Base-by-base conservation (phyloP, 2,329 filamentous ascomycete genomes). In the Botrytis cinerea region DNA sequence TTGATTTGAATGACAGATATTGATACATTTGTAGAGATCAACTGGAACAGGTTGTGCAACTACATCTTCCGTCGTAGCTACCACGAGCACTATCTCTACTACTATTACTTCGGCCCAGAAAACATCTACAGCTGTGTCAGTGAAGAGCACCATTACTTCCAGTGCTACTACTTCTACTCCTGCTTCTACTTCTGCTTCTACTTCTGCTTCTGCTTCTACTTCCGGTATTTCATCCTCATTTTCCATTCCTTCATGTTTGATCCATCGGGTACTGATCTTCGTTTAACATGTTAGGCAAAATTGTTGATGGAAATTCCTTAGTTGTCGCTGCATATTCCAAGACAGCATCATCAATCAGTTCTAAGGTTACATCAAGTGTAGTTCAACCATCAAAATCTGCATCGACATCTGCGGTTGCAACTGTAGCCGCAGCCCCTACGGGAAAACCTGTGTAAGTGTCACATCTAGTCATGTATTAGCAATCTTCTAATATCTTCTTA, bases 371-470 rank as follows among this genome's bases (percentile, higher is more conserved):
- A 66, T 68, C 45, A 48, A 68, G 22, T 38, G 45, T 12, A 38
- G 48, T n/a, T 68, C 38, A 48, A 59, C 38, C 48, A 18, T 51
- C 71, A 54, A 54, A 64, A 25, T 67, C 60, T 38, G 32, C 60
- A 28, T 54, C 35, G 18, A 45, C 38, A 40, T 38, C 38, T 69
- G 57, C 45, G 6, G 12, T 60, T 16, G 48, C 38, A 43, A 67
- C 22, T 38, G 66, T 35, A 25, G 59, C 40, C 7, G n/a, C 73
- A 32, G 64, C 48, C 40, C 4, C 70, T 28, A 73, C 70, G 8
- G 70, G 59, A 40, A 74, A 74, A 32, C 73, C 73, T 25, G 73
- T 74, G 70, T 73, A 64, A 64, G 72, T 64, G 12, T 40, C 40
- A 45, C 9, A 45, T 45, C 40, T 35, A 12, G 38, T 18, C 40